Evolutionary conservation across 495 filamentous ascomycete genomes (phyloP), one percentile per base, ranked within the genome.

Genomic region (Parathielavia appendiculata): DNA sequence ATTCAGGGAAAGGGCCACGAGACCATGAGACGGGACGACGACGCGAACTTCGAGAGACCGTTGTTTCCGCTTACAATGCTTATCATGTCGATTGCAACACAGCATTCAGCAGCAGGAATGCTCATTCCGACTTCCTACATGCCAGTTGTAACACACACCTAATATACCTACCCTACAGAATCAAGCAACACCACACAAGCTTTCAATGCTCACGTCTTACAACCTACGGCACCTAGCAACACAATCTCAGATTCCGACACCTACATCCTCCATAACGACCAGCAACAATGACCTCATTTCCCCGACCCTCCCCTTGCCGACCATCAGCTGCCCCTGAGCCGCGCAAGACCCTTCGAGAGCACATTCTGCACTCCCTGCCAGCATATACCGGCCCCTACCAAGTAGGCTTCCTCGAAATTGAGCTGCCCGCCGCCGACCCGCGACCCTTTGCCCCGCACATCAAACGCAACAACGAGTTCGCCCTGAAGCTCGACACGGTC

Each of bases 321-420:
- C 50, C 14, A 40, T 20, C 35, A 10, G 1, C 38, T 41, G 35
- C 51, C 53, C 61, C 26, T 10, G 49, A 30, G 26, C 64, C 71
- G 5, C 64, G 57, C 19, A 57, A 64, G n/a, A 57, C 61, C 11
- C 41, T 70, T 36, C 63, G 66, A 13, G 75, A 77, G 26, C 60
- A 57, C 35, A 51, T 75, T 23, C 61, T 83, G 23, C 82, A 81
- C 41, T 60, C 72, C 20, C 82, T 90, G n/a, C 85, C 85, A 0
- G 54, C 73, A 5, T 86, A 86, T 67, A 72, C 78, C 1, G 86
- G 87, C 0, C 81, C 80, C 1, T 84, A 86, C 62, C 65, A 71
- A 30, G 85, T 90, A 12, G 85, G 85, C 30, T 83, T 81, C 17
- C 71, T 82, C 58, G 84, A 88, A 48, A 67, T 86, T 53, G 85